Evolutionary conservation across 2,329 filamentous ascomycete genomes (phyloP).

Genomic region (Metarhizium rileyi): DNA sequence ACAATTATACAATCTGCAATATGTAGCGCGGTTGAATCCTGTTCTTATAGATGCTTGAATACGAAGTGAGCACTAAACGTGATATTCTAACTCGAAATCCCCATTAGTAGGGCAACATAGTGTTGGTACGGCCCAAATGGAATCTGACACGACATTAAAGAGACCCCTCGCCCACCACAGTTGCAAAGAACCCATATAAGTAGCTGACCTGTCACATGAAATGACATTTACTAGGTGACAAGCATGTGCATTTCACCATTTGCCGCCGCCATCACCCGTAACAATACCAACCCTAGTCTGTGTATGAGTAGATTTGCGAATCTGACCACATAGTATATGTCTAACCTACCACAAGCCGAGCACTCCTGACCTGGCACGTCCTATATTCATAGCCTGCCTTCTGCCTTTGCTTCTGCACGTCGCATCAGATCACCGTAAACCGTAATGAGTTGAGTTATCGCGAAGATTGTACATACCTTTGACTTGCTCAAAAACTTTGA

Average conservation of each 20-base stretch:
- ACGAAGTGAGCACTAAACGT: too few relatives aligned
- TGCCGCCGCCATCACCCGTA: neutral
- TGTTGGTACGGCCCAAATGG: too few relatives aligned
- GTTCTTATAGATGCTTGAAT: too few relatives aligned
- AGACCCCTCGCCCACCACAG: too few relatives aligned
- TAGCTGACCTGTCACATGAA: too few relatives aligned
- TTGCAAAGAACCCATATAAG: too few relatives aligned
- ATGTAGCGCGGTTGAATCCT: too few relatives aligned
- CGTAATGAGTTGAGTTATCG: neutral
- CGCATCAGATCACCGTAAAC: conserved; percentile 12
- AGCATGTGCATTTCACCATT: neutral
- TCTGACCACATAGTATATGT: neutral
- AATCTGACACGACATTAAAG: too few relatives aligned
- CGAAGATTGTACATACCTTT: conserved; percentile 44
- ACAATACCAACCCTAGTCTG: neutral
- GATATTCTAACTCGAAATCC: too few relatives aligned
- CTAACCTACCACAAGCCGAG: neutral
- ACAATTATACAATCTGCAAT: too few relatives aligned
- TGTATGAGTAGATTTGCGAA: neutral
- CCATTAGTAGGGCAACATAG: too few relatives aligned
- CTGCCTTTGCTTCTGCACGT: conserved; percentile 55
- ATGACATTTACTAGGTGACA: neutral
- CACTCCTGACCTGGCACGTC: neutral
- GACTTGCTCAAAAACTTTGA: conserved; percentile 98
- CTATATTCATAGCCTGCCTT: conserved; percentile 50